Evolutionary conservation across 2,329 filamentous ascomycete species (phyloP).

Genomic region (Colletotrichum phormii): DNA sequence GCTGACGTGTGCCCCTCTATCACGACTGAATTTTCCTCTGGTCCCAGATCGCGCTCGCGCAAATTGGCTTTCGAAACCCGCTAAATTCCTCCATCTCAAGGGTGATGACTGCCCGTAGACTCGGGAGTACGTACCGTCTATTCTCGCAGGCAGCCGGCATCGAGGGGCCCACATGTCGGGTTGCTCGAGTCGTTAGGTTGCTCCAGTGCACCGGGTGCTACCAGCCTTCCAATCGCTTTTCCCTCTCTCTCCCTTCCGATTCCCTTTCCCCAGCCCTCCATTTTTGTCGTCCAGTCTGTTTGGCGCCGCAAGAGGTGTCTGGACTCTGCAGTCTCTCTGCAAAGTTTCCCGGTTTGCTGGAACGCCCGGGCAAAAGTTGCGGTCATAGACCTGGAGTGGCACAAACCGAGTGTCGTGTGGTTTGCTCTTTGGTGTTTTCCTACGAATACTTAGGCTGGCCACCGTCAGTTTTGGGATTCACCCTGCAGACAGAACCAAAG

Average conservation of each 20-base stretch:
- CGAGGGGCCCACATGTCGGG: slow-evolving; percentile 11
- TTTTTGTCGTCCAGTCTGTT: background rate
- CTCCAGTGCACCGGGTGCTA: slow-evolving; percentile 26
- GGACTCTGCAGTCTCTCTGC: slow-evolving; percentile 12
- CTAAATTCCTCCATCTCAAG: slow-evolving; percentile 8
- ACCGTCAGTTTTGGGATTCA: background rate
- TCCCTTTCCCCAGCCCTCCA: background rate
- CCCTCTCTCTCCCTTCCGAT: background rate
- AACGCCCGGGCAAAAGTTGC: slow-evolving; percentile 18
- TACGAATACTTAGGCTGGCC: background rate
- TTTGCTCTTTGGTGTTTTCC: background rate
- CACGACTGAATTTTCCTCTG: background rate
- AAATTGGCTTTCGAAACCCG: slow-evolving; percentile 17
- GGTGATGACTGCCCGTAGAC: background rate
- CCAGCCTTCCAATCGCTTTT: slow-evolving; percentile 6
- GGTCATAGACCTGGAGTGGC: background rate
- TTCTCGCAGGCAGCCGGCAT: background rate
- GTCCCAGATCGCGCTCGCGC: slow-evolving; percentile 5
- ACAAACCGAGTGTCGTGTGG: background rate
- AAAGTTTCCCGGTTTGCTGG: slow-evolving; percentile 29
- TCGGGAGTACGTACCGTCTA: background rate
- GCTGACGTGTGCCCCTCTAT: slow-evolving; percentile 26
- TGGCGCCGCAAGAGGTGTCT: background rate
- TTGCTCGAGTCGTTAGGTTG: background rate
- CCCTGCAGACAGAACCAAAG: background rate